Conservation (phyloP, 2,329 filamentous ascomycete species). For the Canariomyces notabilis region DNA sequence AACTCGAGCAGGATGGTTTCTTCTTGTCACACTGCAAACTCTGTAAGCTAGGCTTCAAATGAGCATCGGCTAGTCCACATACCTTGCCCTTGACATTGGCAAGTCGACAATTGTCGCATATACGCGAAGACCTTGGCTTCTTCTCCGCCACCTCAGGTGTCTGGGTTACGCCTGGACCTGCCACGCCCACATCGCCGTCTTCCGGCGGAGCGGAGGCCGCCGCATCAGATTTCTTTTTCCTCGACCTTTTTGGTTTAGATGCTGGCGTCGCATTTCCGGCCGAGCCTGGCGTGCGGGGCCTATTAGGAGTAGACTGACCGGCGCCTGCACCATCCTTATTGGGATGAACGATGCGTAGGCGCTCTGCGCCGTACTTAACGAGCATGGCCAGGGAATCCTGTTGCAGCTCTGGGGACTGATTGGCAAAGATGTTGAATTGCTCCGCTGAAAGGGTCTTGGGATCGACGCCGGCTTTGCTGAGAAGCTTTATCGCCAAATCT, state of each 20-base stretch:
- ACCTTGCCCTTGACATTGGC: conserved; percentile 35
- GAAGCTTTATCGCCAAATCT: conserved; percentile 44
- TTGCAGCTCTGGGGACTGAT: conserved; percentile 53
- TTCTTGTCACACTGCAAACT: conserved; percentile 36
- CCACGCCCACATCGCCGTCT: background rate
- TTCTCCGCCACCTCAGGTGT: conserved; percentile 2
- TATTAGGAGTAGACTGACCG: conserved; percentile 23
- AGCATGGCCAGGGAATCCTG: conserved; percentile 52
- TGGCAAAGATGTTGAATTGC: conserved; percentile 56
- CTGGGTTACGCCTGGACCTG: background rate
- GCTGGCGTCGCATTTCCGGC: background rate
- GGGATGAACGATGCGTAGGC: conserved; percentile 53
- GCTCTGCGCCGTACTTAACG: conserved; percentile 52
- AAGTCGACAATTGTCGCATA: conserved; percentile 35
- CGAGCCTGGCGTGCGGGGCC: conserved; percentile 16
- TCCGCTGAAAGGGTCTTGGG: conserved; percentile 48
- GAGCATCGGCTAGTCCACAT: conserved; percentile 1
- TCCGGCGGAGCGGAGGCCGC: background rate
- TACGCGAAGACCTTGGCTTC: conserved; percentile 23
- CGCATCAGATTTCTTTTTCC: conserved; percentile 24
- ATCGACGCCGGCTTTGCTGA: conserved; percentile 45
- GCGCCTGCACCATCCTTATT: conserved; percentile 32
- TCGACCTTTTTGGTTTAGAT: conserved; percentile 25
- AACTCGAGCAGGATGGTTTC: conserved; percentile 37
- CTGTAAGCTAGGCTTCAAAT: conserved; percentile 16